phyloP scores from a whole-genome alignment of 2,329 filamentous ascomycete species.

The Camptophora hylomeconis region DNA sequence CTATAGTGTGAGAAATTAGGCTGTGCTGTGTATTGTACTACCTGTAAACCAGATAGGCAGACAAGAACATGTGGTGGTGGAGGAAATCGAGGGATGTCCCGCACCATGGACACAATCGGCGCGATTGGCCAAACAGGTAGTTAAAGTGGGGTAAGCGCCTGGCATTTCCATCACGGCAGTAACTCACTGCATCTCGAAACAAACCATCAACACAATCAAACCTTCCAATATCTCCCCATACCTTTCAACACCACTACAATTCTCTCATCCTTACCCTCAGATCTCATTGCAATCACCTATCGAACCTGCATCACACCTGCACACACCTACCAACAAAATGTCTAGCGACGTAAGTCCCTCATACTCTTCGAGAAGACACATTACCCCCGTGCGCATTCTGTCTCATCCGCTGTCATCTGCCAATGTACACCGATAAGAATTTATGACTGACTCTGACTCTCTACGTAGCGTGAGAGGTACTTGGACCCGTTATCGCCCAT shows the following conservation, averaged over 20 bases:
- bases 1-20: too few relatives aligned
- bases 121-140: too few relatives aligned
- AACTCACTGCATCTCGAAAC: constrained; percentile 1
- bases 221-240: constrained; percentile 12
- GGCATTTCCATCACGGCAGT: constrained; percentile 12
- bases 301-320: constrained; percentile 39
- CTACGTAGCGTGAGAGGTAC: constrained; percentile 56
- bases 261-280: constrained; percentile 7
- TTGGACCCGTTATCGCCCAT: constrained; percentile 21
- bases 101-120: too few relatives aligned
- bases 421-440: constrained; percentile 31
- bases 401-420: constrained; percentile 22
- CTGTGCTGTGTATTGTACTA: too few relatives aligned
- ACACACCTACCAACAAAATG: constrained; percentile 33
- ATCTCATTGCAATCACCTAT: constrained; percentile 11
- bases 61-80: too few relatives aligned
- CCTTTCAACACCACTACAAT: constrained; percentile 7
- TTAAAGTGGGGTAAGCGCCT: too few relatives aligned
- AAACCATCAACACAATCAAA: constrained; percentile 4
- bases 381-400: too few relatives aligned
- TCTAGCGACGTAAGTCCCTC: constrained; percentile 46
- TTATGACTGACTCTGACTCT: constrained; percentile 23
- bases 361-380: constrained; percentile 21
- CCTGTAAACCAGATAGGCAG: too few relatives aligned
- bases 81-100: too few relatives aligned